Base-by-base conservation (phyloP, 345 rosid genomes). In the Salix caprea region DNA sequence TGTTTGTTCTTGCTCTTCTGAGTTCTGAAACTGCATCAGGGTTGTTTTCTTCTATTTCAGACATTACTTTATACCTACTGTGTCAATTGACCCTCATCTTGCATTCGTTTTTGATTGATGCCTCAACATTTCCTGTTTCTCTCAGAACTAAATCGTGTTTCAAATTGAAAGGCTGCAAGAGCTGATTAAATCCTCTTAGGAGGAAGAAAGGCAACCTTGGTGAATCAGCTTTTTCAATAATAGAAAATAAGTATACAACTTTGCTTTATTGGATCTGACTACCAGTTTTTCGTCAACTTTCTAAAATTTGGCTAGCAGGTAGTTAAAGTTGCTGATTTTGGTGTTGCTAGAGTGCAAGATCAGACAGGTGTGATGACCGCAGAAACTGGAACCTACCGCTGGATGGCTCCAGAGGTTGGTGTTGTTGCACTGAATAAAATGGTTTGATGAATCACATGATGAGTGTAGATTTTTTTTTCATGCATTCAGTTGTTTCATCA, bases 371-470 rank as follows among this genome's bases (percentile, higher is more conserved):
- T 87, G 74, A 90, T 90, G 94, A 90, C 94, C 34, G 92, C 91
- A 23, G 94, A 90, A 85, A 90, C 92, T 65, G 94, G 94, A 73
- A 89, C 92, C 5, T 90, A 90, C 70, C 90, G 92, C 32, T 90
- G 94, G 94, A 90, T 90, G 94, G 94, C 94, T 76, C 94, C 92
- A 24, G 94, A 90, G 92, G 94, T 90, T 76, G 81, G 85, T 80
- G 54, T 26, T 64, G 48, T 60, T 66, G 12, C 34, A 2, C 14
- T 34, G 64, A 56, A 66, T 10, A 72, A 21, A 74, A 67, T 23
- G 62, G 70, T 26, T 24, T 37, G 19, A 21, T 44, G 15, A 69
- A 73, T 42, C 69, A 40, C 24, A 13, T 52, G 46, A 39, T 80
- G 61, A 36, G 28, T n/a, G 68, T 64, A 5, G 28, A 74, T 2